Conservation (phyloP, 2,329 filamentous ascomycete genomes). For the Penicillium sp. region DNA sequence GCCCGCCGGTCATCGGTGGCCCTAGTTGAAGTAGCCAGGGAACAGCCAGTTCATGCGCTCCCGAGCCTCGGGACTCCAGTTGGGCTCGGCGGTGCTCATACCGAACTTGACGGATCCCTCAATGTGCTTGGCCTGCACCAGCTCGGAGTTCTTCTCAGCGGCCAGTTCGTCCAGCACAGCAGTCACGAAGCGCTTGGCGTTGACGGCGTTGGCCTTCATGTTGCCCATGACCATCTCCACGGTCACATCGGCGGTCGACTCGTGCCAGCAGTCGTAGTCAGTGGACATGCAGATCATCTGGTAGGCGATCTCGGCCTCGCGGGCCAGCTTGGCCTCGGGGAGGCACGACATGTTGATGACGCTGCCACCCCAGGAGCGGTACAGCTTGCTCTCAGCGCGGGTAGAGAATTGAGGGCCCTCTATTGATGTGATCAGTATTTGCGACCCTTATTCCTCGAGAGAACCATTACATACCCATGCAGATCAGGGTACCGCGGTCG, state of each 20-base stretch:
- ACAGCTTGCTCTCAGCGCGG: conserved; percentile 88
- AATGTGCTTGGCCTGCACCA: conserved; percentile 73
- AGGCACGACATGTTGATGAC: conserved; percentile 98
- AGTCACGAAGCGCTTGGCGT: conserved; percentile 74
- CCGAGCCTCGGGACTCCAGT: conserved; percentile 63
- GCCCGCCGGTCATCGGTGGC: too few species aligned
- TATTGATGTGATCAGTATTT: too few species aligned
- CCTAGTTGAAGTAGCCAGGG: conserved; percentile 75
- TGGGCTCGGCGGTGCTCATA: conserved; percentile 72
- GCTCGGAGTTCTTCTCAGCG: conserved; percentile 63
- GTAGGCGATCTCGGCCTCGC: conserved; percentile 91
- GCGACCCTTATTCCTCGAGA: too few species aligned
- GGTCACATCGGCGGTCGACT: conserved; percentile 66
- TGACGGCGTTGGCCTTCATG: conserved; percentile 86
- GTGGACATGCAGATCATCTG: conserved; percentile 99
- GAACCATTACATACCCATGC: conserved; percentile 63
- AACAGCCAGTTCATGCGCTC: conserved; percentile 80
- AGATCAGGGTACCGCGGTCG: conserved; percentile 73
- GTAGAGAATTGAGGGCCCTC: conserved; percentile 97
- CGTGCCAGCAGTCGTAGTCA: conserved; percentile 98
- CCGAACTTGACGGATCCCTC: conserved; percentile 68
- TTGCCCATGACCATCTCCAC: conserved; percentile 95
- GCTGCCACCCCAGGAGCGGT: conserved; percentile 83
- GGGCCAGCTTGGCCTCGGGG: conserved; percentile 89
- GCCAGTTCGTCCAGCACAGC: conserved; percentile 79